Conservation (phyloP, 2,329 filamentous ascomycete genomes). For the Dendrostoma leiphaemia region DNA sequence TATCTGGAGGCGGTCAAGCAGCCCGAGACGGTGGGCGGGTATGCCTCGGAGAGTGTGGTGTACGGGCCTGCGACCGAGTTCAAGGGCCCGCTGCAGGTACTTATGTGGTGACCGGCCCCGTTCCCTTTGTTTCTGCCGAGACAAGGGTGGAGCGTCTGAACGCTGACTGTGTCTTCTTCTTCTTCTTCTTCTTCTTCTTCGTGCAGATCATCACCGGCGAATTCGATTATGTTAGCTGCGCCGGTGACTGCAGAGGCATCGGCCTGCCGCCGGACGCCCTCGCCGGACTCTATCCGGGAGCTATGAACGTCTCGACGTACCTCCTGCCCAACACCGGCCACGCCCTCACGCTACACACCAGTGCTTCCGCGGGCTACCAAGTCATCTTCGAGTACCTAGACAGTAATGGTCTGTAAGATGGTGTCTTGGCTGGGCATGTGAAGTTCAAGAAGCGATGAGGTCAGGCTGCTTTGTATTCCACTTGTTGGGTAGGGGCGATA, state of each 20-base stretch:
- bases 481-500: too few relatives aligned
- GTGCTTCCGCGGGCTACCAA: slow-evolving; percentile 32
- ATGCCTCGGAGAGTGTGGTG: slow-evolving; percentile 24
- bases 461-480: too few relatives aligned
- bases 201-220: slow-evolving; percentile 31
- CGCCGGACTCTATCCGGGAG: slow-evolving; percentile 27
- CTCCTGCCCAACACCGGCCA: slow-evolving; percentile 37
- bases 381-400: slow-evolving; percentile 25
- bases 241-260: slow-evolving; percentile 34
- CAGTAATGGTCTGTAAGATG: too few relatives aligned
- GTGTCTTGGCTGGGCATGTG: too few relatives aligned
- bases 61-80: slow-evolving; percentile 25
- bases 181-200: neutral
- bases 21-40: slow-evolving; percentile 32
- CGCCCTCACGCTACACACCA: slow-evolving; percentile 32
- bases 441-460: too few relatives aligned
- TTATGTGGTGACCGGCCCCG: neutral
- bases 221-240: slow-evolving; percentile 33
- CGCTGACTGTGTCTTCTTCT: too few relatives aligned
- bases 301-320: slow-evolving; percentile 24
- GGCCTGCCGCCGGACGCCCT: too few relatives aligned
- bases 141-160: neutral
- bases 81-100: slow-evolving; percentile 27
- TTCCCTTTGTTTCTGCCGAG: too few relatives aligned
- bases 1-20: slow-evolving; percentile 31